A percentile compares a stretch with the other conserved stretches of the same genome.
Evolutionary conservation across 768 basidiomycete species (phyloP).

Genomic region (Cyathus striatus): DNA sequence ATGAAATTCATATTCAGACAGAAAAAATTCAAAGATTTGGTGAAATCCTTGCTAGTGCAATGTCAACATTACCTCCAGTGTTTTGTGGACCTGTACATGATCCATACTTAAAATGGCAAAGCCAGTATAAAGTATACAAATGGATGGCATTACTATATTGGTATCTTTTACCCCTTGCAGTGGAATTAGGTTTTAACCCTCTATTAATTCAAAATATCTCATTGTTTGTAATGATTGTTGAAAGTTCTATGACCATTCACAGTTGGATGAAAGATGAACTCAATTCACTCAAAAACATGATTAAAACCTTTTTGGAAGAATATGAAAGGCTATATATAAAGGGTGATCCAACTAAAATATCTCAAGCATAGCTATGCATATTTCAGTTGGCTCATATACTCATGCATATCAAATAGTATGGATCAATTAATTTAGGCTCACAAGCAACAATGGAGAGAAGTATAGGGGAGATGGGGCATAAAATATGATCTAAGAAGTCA

Average conservation of each 20-base stretch:
- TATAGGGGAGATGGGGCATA: conserved; percentile 8
- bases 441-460: conserved; percentile 10
- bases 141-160: conserved; percentile 30
- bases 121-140: conserved; percentile 29
- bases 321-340: conserved; percentile 12
- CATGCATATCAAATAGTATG: conserved; percentile 14
- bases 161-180: conserved; percentile 26
- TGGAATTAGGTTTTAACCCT: conserved; percentile 20
- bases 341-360: conserved; percentile 7
- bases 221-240: conserved; percentile 14
- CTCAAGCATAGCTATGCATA: conserved; percentile 6
- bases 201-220: conserved; percentile 20
- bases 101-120: conserved; percentile 24
- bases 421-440: conserved; percentile 12
- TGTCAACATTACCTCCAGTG: conserved; percentile 20
- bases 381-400: conserved; percentile 13
- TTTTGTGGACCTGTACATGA: conserved; percentile 24
- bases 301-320: conserved; percentile 7
- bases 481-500: conserved; percentile 11
- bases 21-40: conserved; percentile 14
- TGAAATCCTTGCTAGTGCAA: conserved; percentile 11
- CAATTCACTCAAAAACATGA: conserved; percentile 4
- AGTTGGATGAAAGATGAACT: conserved; percentile 6
- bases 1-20: conserved; percentile 15
- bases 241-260: conserved; percentile 15